Conservation (phyloP, 2,329 filamentous ascomycete species). For the Trichophyton mentagrophytes region DNA sequence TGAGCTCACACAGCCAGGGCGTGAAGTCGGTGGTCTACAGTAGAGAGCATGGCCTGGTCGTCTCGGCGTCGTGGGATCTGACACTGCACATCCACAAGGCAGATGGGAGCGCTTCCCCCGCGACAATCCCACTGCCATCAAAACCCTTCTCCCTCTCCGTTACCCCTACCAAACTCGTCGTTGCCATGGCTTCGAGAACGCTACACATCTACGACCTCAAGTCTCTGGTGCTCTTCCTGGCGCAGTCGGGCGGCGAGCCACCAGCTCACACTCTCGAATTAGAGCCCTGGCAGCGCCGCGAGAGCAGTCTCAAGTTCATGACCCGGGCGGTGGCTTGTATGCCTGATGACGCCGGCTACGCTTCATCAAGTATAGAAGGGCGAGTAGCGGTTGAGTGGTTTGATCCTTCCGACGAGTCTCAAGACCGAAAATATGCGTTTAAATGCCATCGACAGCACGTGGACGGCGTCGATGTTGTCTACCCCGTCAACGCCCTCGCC, state of each 20-base stretch:
- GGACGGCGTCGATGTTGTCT: conserved; percentile 65
- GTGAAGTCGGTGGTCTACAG: conserved; percentile 79
- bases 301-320: conserved; percentile 92
- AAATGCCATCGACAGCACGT: conserved; percentile 82
- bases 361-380: conserved; percentile 83
- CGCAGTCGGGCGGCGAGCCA: conserved; percentile 33
- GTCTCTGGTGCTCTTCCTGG: conserved; percentile 45
- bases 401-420: conserved; percentile 72
- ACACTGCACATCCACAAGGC: conserved; percentile 75
- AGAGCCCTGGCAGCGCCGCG: conserved; percentile 81
- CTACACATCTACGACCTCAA: conserved; percentile 88
- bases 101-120: conserved; percentile 39
- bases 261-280: conserved; percentile 38
- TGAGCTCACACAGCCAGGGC: conserved; percentile 67
- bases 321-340: conserved; percentile 88
- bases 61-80: conserved; percentile 88
- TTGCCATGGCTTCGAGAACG: conserved; percentile 89
- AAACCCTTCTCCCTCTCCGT: conserved; percentile 78
- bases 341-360: conserved; percentile 91
- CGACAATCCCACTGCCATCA: conserved; percentile 58
- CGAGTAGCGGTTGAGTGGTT: conserved; percentile 97
- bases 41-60: conserved; percentile 58
- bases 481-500: conserved; percentile 77
- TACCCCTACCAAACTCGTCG: conserved; percentile 75
- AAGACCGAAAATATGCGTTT: conserved; percentile 93